Conservation (phyloP, 208 protist genomes). For the Lotmaria passim region DNA sequence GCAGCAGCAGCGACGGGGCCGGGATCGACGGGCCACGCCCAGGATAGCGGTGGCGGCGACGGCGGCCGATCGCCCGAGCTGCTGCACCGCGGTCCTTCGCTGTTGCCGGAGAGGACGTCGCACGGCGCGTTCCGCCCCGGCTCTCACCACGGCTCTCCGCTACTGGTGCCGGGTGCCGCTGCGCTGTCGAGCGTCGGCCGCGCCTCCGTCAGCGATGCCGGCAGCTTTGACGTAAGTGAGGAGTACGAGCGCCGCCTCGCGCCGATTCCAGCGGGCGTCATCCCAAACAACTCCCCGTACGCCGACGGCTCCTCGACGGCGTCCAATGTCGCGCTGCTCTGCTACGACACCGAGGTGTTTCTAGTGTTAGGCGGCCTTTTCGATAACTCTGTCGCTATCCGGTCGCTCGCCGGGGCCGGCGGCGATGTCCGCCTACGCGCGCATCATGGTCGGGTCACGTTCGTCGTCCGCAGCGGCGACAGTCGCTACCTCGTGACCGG, state of each 20-base stretch:
- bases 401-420: slow-evolving; percentile 43
- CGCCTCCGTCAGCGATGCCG: slow-evolving; percentile 12
- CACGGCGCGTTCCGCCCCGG: background rate
- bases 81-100: background rate
- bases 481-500: slow-evolving; percentile 86
- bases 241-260: slow-evolving; percentile 65
- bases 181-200: slow-evolving; percentile 1
- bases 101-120: slow-evolving; percentile 1
- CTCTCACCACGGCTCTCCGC: background rate
- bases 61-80: slow-evolving; percentile 3
- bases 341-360: slow-evolving; percentile 70
- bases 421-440: slow-evolving; percentile 69
- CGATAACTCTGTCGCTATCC: slow-evolving; percentile 82
- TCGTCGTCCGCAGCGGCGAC: slow-evolving; percentile 69
- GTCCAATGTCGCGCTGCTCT: slow-evolving; percentile 66
- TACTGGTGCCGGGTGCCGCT: background rate
- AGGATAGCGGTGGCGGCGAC: background rate
- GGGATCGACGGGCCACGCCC: background rate
- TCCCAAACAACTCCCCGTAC: slow-evolving; percentile 45
- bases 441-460: slow-evolving; percentile 78
- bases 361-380: slow-evolving; percentile 81
- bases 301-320: slow-evolving; percentile 62
- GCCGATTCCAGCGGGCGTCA: slow-evolving; percentile 59
- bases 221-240: slow-evolving; percentile 71
- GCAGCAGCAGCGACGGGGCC: background rate